Evolutionary conservation across 169 alveolate species (phyloP).

Genomic region (Plasmodium reichenowi): DNA sequence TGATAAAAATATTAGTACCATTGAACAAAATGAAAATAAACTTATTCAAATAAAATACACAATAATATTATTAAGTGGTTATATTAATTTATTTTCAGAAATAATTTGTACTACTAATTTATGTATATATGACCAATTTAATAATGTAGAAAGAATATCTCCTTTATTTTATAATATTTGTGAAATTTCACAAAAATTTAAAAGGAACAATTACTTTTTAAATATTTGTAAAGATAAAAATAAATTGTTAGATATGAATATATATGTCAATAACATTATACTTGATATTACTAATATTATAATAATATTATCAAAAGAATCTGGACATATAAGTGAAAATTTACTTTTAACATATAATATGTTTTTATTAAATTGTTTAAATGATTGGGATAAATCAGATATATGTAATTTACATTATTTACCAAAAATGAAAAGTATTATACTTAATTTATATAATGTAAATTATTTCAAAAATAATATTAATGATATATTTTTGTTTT

Average conservation of each 20-base stretch:
- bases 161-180: conserved; percentile 9
- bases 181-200: conserved; percentile 9
- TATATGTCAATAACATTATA: conserved; percentile 42
- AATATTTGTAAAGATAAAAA: conserved; percentile 7
- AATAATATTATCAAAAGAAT: not conserved
- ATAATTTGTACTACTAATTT: conserved; percentile 2
- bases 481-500: conserved; percentile 38
- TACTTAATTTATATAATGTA: conserved; percentile 19
- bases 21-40: conserved; percentile 28
- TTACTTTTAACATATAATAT: conserved; percentile 24
- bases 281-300: conserved; percentile 28
- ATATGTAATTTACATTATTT: conserved; percentile 26
- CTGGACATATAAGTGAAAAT: conserved; percentile 2
- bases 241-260: conserved; percentile 6
- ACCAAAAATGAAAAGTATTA: conserved; percentile 25
- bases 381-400: conserved; percentile 27
- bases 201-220: conserved; percentile 10
- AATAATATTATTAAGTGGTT: conserved; percentile 30
- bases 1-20: not conserved
- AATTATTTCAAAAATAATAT: conserved; percentile 27
- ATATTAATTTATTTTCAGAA: conserved; percentile 40
- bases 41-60: conserved; percentile 6
- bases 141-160: not conserved
- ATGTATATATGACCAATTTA: not conserved
- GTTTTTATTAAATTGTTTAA: conserved; percentile 34